Conservation (phyloP, 2,329 filamentous ascomycete genomes). For the Pseudonectria buxi region DNA sequence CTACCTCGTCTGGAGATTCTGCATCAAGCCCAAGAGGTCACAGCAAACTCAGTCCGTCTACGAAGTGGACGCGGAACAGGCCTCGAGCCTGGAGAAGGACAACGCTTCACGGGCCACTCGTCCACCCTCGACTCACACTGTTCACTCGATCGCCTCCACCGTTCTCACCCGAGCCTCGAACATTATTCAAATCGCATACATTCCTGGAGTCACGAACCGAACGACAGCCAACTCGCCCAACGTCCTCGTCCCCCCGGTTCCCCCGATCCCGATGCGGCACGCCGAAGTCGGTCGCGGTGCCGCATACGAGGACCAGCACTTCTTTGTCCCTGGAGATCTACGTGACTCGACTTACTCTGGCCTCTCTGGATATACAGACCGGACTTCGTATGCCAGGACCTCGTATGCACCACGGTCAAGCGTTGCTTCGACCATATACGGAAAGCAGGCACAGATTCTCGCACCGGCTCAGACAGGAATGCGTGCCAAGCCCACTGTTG, state of each 20-base stretch:
- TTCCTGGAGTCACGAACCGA: slow-evolving; percentile 91
- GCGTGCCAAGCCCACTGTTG: slow-evolving; percentile 82
- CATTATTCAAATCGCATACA: slow-evolving; percentile 98
- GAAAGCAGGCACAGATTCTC: slow-evolving; percentile 79
- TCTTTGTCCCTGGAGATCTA: slow-evolving; percentile 86
- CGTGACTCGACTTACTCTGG: slow-evolving; percentile 87
- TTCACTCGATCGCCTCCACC: slow-evolving; percentile 88
- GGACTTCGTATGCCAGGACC: slow-evolving; percentile 53
- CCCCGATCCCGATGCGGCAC: slow-evolving; percentile 71
- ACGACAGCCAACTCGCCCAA: slow-evolving; percentile 77
- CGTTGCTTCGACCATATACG: slow-evolving; percentile 89
- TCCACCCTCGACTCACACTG: slow-evolving; percentile 76
- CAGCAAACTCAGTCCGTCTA: slow-evolving; percentile 49
- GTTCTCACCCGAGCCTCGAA: slow-evolving; percentile 94
- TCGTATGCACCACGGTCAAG: slow-evolving; percentile 59
- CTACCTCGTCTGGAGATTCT: slow-evolving; percentile 82
- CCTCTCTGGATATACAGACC: slow-evolving; percentile 56
- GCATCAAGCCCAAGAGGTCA: slow-evolving; percentile 71
- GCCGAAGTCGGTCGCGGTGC: slow-evolving; percentile 40
- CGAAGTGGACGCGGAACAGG: slow-evolving; percentile 46
- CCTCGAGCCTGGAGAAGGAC: slow-evolving; percentile 39
- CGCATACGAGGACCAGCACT: slow-evolving; percentile 71
- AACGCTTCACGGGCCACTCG: slow-evolving; percentile 34
- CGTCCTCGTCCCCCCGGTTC: slow-evolving; percentile 82
- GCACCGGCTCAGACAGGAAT: slow-evolving; percentile 80